These are phyloP conservation scores for Saccharomycopsis guyanensis DNA, from an alignment of 805 yeast genomes.

Conservation along the genomic window DNA sequence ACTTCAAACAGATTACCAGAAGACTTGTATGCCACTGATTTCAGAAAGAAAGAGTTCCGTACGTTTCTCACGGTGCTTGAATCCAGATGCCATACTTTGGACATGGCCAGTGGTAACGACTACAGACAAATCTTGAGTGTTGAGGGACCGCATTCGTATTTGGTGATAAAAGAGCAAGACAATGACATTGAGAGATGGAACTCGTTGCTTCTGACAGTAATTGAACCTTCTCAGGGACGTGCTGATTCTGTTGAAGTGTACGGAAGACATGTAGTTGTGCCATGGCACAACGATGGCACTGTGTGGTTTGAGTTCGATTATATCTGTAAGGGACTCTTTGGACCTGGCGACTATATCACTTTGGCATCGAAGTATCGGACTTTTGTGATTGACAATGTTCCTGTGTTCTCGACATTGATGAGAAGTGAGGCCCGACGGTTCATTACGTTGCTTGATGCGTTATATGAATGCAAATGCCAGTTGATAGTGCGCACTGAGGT, in stretches of 20 bases:
- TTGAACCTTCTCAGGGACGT: slow-evolving; percentile 16
- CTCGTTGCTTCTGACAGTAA: slow-evolving; percentile 26
- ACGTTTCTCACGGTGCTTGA: slow-evolving; percentile 50
- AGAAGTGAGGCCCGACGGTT: slow-evolving; percentile 64
- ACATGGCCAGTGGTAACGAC: slow-evolving; percentile 53
- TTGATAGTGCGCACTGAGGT: slow-evolving; percentile 46
- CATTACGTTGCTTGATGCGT: slow-evolving; percentile 59
- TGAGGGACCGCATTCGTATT: slow-evolving; percentile 23
- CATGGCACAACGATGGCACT: slow-evolving; percentile 34
- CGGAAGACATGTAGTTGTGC: slow-evolving; percentile 44
- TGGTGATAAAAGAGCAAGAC: slow-evolving; percentile 27
- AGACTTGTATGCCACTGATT: slow-evolving; percentile 59
- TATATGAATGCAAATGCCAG: slow-evolving; percentile 61
- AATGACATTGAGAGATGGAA: slow-evolving; percentile 32
- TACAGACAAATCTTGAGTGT: slow-evolving; percentile 36
- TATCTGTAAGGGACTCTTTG: slow-evolving; percentile 48
- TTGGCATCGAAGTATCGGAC: slow-evolving; percentile 53
- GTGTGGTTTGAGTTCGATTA: slow-evolving; percentile 46
- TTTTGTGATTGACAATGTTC: slow-evolving; percentile 53
- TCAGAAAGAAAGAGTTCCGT: slow-evolving; percentile 50
- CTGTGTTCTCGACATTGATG: slow-evolving; percentile 46
- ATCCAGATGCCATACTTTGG: slow-evolving; percentile 50
- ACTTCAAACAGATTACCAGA: slow-evolving; percentile 69
- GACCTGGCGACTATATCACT: slow-evolving; percentile 65
- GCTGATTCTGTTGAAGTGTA: slow-evolving; percentile 40